Percentiles rank a stretch among this genome's conserved stretches.
These are phyloP conservation scores for Thinopyrum elongatum DNA, from an alignment of 176 grass and related monocot species.

Conservation along the genomic window DNA sequence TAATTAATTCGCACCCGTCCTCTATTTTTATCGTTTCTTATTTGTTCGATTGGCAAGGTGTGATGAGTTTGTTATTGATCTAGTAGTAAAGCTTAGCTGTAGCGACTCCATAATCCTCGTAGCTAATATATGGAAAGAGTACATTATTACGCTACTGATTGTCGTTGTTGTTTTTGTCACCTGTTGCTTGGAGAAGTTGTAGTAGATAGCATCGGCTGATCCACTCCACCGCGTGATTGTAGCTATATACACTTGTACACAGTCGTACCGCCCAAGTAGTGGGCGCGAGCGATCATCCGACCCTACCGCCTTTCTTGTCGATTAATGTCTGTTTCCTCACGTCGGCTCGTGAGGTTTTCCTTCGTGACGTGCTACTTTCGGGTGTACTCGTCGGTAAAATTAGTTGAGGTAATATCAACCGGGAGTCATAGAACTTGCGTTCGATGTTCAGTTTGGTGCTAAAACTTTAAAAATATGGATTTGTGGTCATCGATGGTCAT, in stretches of 20 bases:
- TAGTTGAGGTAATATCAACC: no score
- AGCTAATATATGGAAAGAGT: constrained; percentile 56
- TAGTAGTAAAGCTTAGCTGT: constrained; percentile 47
- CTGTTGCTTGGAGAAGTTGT: constrained; percentile 2
- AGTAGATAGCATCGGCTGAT: neutral
- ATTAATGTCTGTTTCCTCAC: constrained; percentile 38
- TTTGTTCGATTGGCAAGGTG: constrained; percentile 34
- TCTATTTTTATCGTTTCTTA: neutral
- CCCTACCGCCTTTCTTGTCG: constrained; percentile 27
- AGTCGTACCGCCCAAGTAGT: constrained; percentile 19
- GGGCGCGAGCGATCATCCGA: constrained; percentile 33
- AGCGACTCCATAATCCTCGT: constrained; percentile 48
- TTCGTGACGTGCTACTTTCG: neutral
- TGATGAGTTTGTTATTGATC: constrained; percentile 45
- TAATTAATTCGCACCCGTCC: constrained; percentile 37
- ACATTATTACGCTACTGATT: constrained; percentile 22
- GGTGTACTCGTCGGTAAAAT: no score
- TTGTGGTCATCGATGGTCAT: no score
- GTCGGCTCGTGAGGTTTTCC: constrained; percentile 17
- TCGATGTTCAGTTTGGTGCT: no score
- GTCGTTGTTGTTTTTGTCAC: neutral
- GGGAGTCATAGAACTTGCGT: no score
- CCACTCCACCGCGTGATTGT: neutral
- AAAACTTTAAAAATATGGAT: no score
- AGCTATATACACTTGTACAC: neutral